Conservation (phyloP, 306 rosid genomes). For the Dicorynia guianensis region DNA sequence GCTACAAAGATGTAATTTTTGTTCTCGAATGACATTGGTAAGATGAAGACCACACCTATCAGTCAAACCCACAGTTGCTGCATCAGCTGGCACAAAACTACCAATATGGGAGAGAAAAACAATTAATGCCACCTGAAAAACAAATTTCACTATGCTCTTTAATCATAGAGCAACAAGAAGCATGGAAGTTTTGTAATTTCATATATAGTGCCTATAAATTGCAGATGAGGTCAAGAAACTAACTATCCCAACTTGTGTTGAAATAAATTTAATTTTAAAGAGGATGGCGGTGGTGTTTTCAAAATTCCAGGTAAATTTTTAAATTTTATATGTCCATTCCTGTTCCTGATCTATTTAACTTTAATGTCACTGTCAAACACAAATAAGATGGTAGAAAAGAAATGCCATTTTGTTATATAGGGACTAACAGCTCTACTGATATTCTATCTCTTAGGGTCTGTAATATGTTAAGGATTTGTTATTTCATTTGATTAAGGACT, state of each 20-base stretch:
- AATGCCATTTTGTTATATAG: neutral
- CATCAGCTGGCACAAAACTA: conserved; percentile 97
- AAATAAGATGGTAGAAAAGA: neutral
- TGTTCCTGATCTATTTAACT: neutral
- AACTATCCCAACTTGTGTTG: conserved; percentile 7
- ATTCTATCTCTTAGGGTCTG: conserved; percentile 26
- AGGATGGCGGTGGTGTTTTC: neutral
- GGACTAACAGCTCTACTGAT: conserved; percentile 11
- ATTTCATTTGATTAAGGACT: conserved; percentile 2
- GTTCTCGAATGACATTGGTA: conserved; percentile 38
- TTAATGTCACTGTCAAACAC: neutral
- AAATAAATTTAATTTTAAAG: neutral
- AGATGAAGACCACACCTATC: conserved; percentile 68
- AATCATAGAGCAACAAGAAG: conserved; percentile 11
- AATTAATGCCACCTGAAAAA: conserved; percentile 85
- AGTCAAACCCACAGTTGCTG: conserved; percentile 96
- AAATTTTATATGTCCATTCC: neutral
- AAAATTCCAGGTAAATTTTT: neutral
- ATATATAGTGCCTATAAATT: conserved; percentile 1
- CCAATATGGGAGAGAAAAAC: conserved; percentile 95
- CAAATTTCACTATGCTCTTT: conserved; percentile 7
- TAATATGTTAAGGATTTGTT: conserved; percentile 7
- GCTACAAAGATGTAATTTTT: conserved; percentile 14
- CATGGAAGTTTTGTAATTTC: conserved; percentile 2
- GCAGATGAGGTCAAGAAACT: conserved; percentile 24